Evolutionary conservation across 2,329 filamentous ascomycete species (phyloP).

Genomic region (Microcyclospora tardicrescens): DNA sequence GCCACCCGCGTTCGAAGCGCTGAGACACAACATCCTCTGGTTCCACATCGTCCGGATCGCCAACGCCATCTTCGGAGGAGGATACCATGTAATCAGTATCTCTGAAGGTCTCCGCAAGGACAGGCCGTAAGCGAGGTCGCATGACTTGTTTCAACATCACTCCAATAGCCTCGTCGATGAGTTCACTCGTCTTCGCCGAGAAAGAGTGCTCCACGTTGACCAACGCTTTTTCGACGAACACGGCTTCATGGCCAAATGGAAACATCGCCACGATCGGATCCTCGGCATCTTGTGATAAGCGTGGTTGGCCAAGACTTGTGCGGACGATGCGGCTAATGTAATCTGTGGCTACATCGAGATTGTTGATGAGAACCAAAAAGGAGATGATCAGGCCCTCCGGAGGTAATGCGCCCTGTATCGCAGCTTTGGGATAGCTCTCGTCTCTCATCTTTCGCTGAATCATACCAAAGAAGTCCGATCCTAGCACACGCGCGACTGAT

Average conservation of each 20-base stretch:
- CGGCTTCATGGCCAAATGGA: constrained; percentile 64
- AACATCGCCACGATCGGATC: constrained; percentile 44
- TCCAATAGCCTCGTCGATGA: constrained; percentile 70
- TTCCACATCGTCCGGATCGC: constrained; percentile 13
- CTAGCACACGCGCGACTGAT: constrained; percentile 65
- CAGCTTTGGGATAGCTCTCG: constrained; percentile 75
- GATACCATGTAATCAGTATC: constrained; percentile 63
- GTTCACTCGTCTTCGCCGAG: constrained; percentile 62
- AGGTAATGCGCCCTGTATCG: constrained; percentile 66
- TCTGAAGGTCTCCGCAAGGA: constrained; percentile 78
- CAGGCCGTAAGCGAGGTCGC: constrained; percentile 68
- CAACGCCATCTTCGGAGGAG: background rate
- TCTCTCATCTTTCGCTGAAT: constrained; percentile 95
- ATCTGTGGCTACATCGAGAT: constrained; percentile 80
- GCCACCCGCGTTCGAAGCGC: constrained; percentile 77
- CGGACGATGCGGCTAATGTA: constrained; percentile 80
- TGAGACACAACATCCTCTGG: constrained; percentile 54
- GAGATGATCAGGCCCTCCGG: constrained; percentile 78
- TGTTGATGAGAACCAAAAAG: constrained; percentile 91
- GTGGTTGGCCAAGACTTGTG: constrained; percentile 41
- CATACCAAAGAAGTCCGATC: constrained; percentile 90
- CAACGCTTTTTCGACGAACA: constrained; percentile 55
- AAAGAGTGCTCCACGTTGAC: constrained; percentile 59
- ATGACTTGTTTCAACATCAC: constrained; percentile 82
- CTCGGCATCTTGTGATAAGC: constrained; percentile 18